Evolutionary conservation across 2,329 filamentous ascomycete species (phyloP).

Genomic region (Pyrenophora teres): DNA sequence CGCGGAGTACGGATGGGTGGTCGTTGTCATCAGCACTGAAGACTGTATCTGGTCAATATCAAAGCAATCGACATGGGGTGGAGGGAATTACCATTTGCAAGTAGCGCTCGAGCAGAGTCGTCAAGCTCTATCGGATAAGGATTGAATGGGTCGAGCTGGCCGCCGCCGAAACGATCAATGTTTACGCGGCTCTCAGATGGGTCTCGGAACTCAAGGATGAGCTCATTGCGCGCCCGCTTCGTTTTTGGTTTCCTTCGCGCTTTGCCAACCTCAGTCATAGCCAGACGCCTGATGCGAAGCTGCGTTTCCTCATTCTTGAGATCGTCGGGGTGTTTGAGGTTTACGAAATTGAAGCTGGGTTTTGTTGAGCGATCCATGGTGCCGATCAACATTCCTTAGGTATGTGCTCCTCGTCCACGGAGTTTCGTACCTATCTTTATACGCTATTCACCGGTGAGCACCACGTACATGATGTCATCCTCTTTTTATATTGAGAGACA

Average conservation of each 20-base stretch:
- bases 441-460: not conserved
- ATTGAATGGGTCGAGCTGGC: constrained; percentile 31
- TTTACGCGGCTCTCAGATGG: constrained; percentile 9
- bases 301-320: constrained; percentile 39
- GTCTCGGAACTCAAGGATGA: constrained; percentile 33
- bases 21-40: constrained; percentile 23
- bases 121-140: constrained; percentile 36
- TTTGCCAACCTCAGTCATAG: constrained; percentile 41
- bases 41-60: constrained; percentile 28
- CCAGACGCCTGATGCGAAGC: constrained; percentile 39
- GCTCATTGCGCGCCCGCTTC: constrained; percentile 30
- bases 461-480: constrained; percentile 12
- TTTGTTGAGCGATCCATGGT: constrained; percentile 32
- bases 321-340: constrained; percentile 39
- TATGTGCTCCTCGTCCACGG: not conserved
- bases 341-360: constrained; percentile 38
- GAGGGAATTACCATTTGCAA: constrained; percentile 31
- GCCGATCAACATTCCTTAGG: not conserved
- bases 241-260: constrained; percentile 35
- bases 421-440: constrained; percentile 4
- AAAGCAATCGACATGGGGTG: not conserved
- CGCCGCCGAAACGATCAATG: constrained; percentile 29
- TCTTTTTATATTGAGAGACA: not conserved
- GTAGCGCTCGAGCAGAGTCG: constrained; percentile 24
- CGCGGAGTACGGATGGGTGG: constrained; percentile 31